These are phyloP conservation scores for Panicum hallii DNA, from an alignment of 202 grass and related monocot species.

Conservation along the genomic window DNA sequence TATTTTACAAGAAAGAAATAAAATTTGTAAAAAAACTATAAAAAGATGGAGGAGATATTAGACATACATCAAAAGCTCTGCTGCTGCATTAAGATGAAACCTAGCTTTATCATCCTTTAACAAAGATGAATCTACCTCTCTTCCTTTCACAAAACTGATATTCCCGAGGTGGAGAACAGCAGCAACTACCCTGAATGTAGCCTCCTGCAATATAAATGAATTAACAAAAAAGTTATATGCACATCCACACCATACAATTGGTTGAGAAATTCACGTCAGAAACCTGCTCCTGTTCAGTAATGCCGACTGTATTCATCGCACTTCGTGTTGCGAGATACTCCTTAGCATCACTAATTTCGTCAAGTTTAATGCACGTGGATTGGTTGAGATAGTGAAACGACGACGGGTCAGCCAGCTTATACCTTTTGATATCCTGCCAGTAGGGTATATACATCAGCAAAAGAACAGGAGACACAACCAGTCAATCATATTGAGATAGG, in stretches of 20 bases:
- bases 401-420: slow-evolving; percentile 68
- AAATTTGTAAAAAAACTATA: slow-evolving; percentile 23
- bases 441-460: slow-evolving; percentile 32
- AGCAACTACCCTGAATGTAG: slow-evolving; percentile 87
- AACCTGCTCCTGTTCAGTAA: slow-evolving; percentile 83
- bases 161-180: slow-evolving; percentile 96
- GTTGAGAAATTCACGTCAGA: background rate
- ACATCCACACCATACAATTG: background rate
- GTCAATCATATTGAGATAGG: slow-evolving; percentile 32
- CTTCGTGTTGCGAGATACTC: slow-evolving; percentile 85
- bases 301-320: slow-evolving; percentile 92
- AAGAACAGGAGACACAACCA: slow-evolving; percentile 7
- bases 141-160: slow-evolving; percentile 91
- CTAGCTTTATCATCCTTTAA: slow-evolving; percentile 87
- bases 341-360: slow-evolving; percentile 72
- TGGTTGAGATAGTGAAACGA: slow-evolving; percentile 91
- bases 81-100: slow-evolving; percentile 83
- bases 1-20: slow-evolving; percentile 7
- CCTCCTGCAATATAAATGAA: slow-evolving; percentile 61
- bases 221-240: slow-evolving; percentile 6
- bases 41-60: slow-evolving; percentile 25
- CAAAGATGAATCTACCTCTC: slow-evolving; percentile 85
- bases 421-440: slow-evolving; percentile 73
- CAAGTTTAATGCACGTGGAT: slow-evolving; percentile 80
- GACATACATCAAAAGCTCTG: slow-evolving; percentile 86